These are phyloP conservation scores for Aspergillus intermedius DNA, from an alignment of 2,329 filamentous ascomycete species.

Conservation along the genomic window DNA sequence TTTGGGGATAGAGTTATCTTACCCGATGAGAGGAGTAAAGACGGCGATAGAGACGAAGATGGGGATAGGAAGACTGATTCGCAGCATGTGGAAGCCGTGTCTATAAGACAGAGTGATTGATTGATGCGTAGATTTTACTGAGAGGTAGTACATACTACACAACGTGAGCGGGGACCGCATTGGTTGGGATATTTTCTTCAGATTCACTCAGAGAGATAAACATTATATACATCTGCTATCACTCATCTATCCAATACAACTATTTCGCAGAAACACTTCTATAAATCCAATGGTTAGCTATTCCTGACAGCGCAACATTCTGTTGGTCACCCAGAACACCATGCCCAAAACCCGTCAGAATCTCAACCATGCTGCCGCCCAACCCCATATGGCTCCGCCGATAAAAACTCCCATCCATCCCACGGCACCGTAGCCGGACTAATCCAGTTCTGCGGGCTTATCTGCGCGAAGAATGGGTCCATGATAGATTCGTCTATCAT, in stretches of 20 bases:
- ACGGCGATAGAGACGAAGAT: conserved; percentile 16
- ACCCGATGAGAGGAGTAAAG: conserved; percentile 19
- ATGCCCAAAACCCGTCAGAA: not conserved
- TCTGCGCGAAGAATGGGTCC: conserved; percentile 14
- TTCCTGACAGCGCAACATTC: no score
- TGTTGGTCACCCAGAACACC: no score
- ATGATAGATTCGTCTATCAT: not conserved
- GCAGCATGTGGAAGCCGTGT: conserved; percentile 8
- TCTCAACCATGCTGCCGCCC: not conserved
- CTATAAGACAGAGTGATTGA: conserved; percentile 2
- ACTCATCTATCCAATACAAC: no score
- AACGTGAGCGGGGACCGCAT: no score
- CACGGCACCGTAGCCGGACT: conserved; percentile 23
- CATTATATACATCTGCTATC: no score
- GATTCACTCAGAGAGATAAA: no score
- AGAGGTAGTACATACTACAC: no score
- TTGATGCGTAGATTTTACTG: no score
- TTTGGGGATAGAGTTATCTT: conserved; percentile 44
- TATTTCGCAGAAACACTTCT: no score
- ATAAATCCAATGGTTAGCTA: no score
- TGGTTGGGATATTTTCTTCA: no score
- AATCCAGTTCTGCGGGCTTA: conserved; percentile 32
- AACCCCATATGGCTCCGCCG: conserved; percentile 1
- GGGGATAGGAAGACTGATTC: conserved; percentile 14
- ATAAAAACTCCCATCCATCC: conserved; percentile 14